These are phyloP conservation scores for Primulina huaijiensis DNA, from an alignment of 257 asterid genomes.

Conservation along the genomic window DNA sequence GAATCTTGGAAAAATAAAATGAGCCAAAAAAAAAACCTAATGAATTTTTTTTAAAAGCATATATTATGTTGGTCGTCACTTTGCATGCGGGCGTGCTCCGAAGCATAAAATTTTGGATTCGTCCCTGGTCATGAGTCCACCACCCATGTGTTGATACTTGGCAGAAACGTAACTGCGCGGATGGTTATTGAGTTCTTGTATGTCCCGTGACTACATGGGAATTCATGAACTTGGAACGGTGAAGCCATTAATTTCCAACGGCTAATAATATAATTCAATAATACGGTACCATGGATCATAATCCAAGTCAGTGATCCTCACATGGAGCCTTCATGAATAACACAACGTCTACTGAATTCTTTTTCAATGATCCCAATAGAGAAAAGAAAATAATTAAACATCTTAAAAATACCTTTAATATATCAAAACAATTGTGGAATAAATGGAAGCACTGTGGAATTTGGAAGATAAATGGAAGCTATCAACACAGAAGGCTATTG, in stretches of 20 bases:
- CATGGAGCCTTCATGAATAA: not conserved
- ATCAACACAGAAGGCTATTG: slow-evolving; percentile 48
- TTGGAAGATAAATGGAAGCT: slow-evolving; percentile 52
- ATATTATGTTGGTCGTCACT: no score
- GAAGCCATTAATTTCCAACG: not conserved
- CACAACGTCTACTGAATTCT: not conserved
- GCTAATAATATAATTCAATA: no score
- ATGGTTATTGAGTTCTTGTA: not conserved
- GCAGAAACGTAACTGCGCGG: not conserved
- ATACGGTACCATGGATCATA: not conserved
- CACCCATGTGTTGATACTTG: not conserved
- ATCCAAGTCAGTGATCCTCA: not conserved
- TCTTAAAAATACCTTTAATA: not conserved
- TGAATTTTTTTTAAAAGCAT: no score
- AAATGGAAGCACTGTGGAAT: not conserved
- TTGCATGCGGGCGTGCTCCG: no score
- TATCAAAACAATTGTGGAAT: not conserved
- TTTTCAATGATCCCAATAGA: not conserved
- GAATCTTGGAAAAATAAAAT: no score
- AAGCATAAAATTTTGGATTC: no score
- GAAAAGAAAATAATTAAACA: no score
- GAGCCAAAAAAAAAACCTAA: no score
- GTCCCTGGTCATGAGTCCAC: not conserved
- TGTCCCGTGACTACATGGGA: not conserved
- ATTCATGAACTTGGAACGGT: not conserved